phyloP scores from a whole-genome alignment of 495 filamentous ascomycete species.

The Hypomontagnella submonticulosa region DNA sequence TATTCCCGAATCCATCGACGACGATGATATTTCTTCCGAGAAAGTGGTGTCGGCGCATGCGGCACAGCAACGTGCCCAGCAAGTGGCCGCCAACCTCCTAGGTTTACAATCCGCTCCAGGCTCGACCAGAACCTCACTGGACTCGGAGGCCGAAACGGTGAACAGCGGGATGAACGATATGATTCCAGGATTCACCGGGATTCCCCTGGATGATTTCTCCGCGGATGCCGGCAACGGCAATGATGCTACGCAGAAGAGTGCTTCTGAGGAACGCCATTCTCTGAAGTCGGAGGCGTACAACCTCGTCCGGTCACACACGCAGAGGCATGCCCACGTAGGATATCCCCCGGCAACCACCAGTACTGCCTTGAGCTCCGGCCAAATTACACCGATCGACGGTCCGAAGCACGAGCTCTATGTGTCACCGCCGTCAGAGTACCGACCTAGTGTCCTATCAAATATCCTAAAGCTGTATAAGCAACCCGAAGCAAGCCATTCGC shows the following conservation, averaged over 20 bases:
- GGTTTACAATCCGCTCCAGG: slow-evolving; percentile 52
- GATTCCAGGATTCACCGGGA: slow-evolving; percentile 37
- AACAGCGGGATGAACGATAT: slow-evolving; percentile 23
- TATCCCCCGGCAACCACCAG: slow-evolving; percentile 34
- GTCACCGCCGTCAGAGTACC: slow-evolving; percentile 74
- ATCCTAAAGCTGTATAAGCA: slow-evolving; percentile 79
- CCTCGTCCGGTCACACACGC: slow-evolving; percentile 64
- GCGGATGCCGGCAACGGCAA: slow-evolving; percentile 36
- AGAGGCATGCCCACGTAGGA: slow-evolving; percentile 35
- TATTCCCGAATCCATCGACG: slow-evolving; percentile 44
- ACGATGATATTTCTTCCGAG: slow-evolving; percentile 41
- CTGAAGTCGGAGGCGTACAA: slow-evolving; percentile 57
- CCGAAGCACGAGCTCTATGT: slow-evolving; percentile 72
- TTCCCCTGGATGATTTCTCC: slow-evolving; percentile 29
- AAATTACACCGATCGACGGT: slow-evolving; percentile 69
- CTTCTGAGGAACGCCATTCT: slow-evolving; percentile 43
- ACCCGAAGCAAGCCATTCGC: slow-evolving; percentile 34
- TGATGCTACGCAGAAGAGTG: slow-evolving; percentile 27
- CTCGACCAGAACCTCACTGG: slow-evolving; percentile 52
- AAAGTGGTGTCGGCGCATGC: slow-evolving; percentile 53
- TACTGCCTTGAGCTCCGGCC: slow-evolving; percentile 63
- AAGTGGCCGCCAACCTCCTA: slow-evolving; percentile 48
- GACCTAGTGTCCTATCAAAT: slow-evolving; percentile 78
- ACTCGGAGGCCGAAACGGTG: slow-evolving; percentile 46
- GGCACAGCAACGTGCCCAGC: slow-evolving; percentile 53